A percentile compares a stretch with the other conserved stretches of the same genome.
Evolutionary conservation across 176 grass and related monocot species (phyloP).

Genomic region (Oryza glumipatula): DNA sequence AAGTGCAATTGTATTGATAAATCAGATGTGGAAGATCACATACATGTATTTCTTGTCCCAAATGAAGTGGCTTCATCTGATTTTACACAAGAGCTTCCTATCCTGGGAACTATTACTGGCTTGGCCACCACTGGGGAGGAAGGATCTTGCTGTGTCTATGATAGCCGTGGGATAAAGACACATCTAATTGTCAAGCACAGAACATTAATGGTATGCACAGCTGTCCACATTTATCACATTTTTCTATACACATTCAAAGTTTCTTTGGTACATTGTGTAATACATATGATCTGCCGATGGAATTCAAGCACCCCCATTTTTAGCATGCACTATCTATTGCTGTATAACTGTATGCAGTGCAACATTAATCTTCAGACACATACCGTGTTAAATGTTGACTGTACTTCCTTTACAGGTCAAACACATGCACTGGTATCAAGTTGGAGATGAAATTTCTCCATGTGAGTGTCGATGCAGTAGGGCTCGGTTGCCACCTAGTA

Average conservation of each 20-base stretch:
- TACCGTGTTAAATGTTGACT: slow-evolving; percentile 22
- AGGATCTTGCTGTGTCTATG: slow-evolving; percentile 83
- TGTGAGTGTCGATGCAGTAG: slow-evolving; percentile 95
- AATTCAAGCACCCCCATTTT: slow-evolving; percentile 5
- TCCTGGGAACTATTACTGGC: slow-evolving; percentile 81
- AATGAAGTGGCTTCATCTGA: slow-evolving; percentile 47
- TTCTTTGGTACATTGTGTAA: neutral
- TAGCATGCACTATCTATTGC: neutral
- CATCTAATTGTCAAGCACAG: slow-evolving; percentile 90
- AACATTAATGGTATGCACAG: slow-evolving; percentile 70
- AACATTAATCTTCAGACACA: neutral
- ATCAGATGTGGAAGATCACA: slow-evolving; percentile 63
- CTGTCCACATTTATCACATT: slow-evolving; percentile 25
- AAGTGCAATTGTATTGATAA: slow-evolving; percentile 71
- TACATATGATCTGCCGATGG: neutral
- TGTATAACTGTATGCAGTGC: neutral
- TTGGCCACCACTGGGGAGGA: slow-evolving; percentile 75
- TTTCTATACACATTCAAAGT: slow-evolving; percentile 17
- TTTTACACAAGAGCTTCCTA: slow-evolving; percentile 40
- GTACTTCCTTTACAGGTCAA: slow-evolving; percentile 66
- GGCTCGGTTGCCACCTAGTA: slow-evolving; percentile 86
- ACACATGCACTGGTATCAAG: slow-evolving; percentile 94
- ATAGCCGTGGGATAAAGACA: slow-evolving; percentile 59
- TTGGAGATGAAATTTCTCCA: slow-evolving; percentile 76
- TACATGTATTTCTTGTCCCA: slow-evolving; percentile 80